Conservation (phyloP, 495 filamentous ascomycete genomes). For the Daldinia vernicosa region DNA sequence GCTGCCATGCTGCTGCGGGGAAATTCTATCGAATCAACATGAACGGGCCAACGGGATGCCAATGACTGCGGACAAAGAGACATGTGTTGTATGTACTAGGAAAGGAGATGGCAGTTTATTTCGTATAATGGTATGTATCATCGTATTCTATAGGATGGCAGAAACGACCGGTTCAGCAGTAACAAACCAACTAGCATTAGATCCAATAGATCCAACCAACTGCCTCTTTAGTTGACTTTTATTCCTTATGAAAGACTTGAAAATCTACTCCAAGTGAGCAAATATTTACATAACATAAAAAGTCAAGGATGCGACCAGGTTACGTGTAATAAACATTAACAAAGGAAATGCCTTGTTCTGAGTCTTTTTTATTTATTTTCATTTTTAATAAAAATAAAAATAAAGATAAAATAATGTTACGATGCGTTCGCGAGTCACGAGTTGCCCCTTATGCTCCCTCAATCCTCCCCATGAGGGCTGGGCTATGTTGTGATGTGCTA, state of each 20-base stretch:
- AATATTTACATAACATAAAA: neutral
- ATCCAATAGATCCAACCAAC: conserved; percentile 18
- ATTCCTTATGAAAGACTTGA: conserved; percentile 5
- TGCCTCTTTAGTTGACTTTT: neutral
- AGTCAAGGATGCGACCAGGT: conserved; percentile 5
- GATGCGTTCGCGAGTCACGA: conserved; percentile 28
- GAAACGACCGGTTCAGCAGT: neutral
- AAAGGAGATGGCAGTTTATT: neutral
- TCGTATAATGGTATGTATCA: neutral
- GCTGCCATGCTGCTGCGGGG: conserved; percentile 39
- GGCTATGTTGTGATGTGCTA: neutral
- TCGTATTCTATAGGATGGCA: conserved; percentile 12
- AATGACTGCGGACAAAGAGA: conserved; percentile 16
- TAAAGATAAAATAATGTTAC: conserved; percentile 5
- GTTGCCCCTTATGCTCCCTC: conserved; percentile 29
- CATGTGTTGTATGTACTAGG: conserved; percentile 25
- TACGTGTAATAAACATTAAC: neutral
- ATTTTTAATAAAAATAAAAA: no score
- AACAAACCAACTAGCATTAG: conserved; percentile 8
- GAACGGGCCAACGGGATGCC: conserved; percentile 31
- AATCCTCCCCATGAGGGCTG: conserved; percentile 19
- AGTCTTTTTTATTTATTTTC: neutral
- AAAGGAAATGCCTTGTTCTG: conserved; percentile 8
- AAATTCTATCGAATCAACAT: conserved; percentile 40
- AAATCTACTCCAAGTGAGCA: neutral